A percentile compares a stretch with the other conserved stretches of the same genome.
phyloP scores from a whole-genome alignment of 371 early-diverging fungal species.

The Mucor sp. region DNA sequence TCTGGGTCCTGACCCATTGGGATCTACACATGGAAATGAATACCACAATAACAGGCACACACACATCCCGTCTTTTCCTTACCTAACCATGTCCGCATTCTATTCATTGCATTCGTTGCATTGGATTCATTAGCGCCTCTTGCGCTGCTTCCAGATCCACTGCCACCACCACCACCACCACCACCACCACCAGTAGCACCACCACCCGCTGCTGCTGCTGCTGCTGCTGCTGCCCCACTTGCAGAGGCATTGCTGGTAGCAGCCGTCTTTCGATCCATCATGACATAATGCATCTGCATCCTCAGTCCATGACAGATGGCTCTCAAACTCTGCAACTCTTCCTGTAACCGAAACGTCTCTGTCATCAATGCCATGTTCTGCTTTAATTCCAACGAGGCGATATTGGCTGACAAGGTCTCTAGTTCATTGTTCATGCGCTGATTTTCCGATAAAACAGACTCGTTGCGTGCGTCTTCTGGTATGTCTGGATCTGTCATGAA shows the following conservation, averaged over 20 bases:
- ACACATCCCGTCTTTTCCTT: background rate
- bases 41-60: background rate
- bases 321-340: slow-evolving; percentile 67
- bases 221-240: background rate
- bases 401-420: slow-evolving; percentile 57
- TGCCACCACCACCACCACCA: background rate
- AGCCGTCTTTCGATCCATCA: slow-evolving; percentile 52
- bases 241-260: background rate
- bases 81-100: slow-evolving; percentile 39
- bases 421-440: slow-evolving; percentile 61
- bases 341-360: slow-evolving; percentile 68
- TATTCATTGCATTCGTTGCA: slow-evolving; percentile 14
- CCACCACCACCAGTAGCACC: background rate
- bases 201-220: too few relatives aligned
- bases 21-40: slow-evolving; percentile 8
- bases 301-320: slow-evolving; percentile 66
- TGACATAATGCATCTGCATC: slow-evolving; percentile 71
- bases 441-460: slow-evolving; percentile 47
- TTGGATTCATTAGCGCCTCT: background rate
- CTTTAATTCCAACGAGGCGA: slow-evolving; percentile 64
- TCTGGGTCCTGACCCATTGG: slow-evolving; percentile 20
- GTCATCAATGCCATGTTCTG: slow-evolving; percentile 74
- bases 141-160: background rate
- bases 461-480: slow-evolving; percentile 29
- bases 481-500: slow-evolving; percentile 27